Evolutionary conservation across 2,329 filamentous ascomycete genomes (phyloP).

Genomic region (Diaporthe capsici): DNA sequence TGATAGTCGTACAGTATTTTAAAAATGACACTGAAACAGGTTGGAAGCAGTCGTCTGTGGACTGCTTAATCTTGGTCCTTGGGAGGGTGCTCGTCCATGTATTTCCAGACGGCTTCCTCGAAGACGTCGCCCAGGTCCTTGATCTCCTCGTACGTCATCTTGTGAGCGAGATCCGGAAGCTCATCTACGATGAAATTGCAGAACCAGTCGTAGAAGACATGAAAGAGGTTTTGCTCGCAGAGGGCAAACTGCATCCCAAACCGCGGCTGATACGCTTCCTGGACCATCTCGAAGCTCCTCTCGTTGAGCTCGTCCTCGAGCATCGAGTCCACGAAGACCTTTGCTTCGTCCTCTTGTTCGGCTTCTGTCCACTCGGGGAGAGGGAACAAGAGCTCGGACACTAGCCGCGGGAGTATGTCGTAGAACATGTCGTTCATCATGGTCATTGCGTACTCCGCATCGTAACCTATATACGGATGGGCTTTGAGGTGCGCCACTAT

Average conservation of each 20-base stretch:
- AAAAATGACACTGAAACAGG: background rate
- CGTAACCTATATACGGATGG: background rate
- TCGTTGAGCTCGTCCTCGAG: background rate
- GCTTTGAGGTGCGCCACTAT: background rate
- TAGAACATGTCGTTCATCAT: slow-evolving; percentile 5
- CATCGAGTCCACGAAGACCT: background rate
- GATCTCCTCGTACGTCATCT: background rate
- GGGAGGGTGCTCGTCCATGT: background rate
- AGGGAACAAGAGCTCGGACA: background rate
- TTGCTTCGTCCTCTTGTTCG: background rate
- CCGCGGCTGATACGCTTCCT: background rate
- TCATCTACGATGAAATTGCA: background rate
- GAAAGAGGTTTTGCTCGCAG: background rate
- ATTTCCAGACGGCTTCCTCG: background rate
- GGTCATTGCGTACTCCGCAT: background rate
- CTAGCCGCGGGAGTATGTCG: background rate
- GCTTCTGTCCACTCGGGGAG: background rate
- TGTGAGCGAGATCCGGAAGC: background rate
- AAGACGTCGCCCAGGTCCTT: background rate
- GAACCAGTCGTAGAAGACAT: background rate
- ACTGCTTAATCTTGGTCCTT: background rate
- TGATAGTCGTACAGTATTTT: background rate
- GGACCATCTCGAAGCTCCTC: background rate
- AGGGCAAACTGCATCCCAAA: no score
- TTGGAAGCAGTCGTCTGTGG: background rate